Base-by-base conservation (phyloP, 805 yeast genomes). In the Helenozyma rhizophorensis region DNA sequence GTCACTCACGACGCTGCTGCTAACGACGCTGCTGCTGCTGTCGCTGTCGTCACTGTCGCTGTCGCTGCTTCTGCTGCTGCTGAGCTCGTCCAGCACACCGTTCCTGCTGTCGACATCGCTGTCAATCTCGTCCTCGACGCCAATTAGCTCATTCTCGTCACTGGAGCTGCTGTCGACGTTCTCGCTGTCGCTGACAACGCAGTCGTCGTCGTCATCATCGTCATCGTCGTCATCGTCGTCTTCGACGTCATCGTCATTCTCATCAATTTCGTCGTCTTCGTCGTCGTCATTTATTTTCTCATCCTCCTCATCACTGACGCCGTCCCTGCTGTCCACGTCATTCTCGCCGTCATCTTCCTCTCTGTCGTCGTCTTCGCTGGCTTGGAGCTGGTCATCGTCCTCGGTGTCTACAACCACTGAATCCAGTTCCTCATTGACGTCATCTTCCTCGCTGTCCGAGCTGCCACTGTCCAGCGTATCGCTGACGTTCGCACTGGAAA, bases 151-250 rank as follows among this genome's bases (percentile, higher is more conserved):
- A 12, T 25, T 21, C 13, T 17, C 29, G 14, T 23, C 14, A 25
- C 22, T 24, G 24, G 8, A 28, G 15, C 24, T 14, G 10, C 26
- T 24, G 11, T 42, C 53, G 21, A 56, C 35, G 23, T 33, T 32
- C 9, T 29, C 14, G 13, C 33, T 28, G n/a, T 22, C 56, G 17
- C 56, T 62, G 7, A 44, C 56, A 43, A 60, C 56, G 8, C 50
- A 45, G 13, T 26, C 31, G 9, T 26, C 31, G n/a, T 10, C 23
- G 6, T 33, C 39, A 8, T 35, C 53, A 4, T 13, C 13, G 22
- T 18, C 23, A 15, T 6, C 13, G n/a, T n/a, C 16, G 12, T 18
- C 29, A 9, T 18, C 23, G 11, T 17, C 22, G 8, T 9, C n/a
- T n/a, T n/a, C n/a, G n/a, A n/a, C n/a, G 21, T 15, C 18, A 14